Evolutionary conservation across 2,329 filamentous ascomycete genomes (phyloP), one percentile per base, ranked within the genome.

Genomic region (Teratosphaeria viscida): DNA sequence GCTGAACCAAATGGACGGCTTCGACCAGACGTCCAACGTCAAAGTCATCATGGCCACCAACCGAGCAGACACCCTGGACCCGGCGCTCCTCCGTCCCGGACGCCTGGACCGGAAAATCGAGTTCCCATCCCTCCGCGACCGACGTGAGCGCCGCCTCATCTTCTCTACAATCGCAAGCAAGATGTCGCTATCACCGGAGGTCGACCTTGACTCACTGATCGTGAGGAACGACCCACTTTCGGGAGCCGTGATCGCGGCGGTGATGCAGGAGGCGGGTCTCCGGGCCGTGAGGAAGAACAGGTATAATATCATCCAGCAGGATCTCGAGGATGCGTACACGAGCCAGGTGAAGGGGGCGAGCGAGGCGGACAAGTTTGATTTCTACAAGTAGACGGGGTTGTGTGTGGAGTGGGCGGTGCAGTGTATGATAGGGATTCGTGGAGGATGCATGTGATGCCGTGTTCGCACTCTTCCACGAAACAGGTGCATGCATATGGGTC

Each of bases 31-130:
- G 0, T 89, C 90, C 74, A 99, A 99, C 76, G 94, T 99, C 77
- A 99, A 99, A 81, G 94, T 99, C 74, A 99, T 99, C 79, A 99
- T 99, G 94, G 94, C 94, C 66, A 99, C 94, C 67, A 99, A 99
- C 81, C 88, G 94, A 74, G 92, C 94, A 66, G 94, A 97, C 75
- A 99, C 94, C 6, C 83, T 99, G 65, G 94, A 99, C 73, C 94
- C 94, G 16, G 94, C 94, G 52, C 82, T 99, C 63, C 84, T 99
- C 62, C 90, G 94, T 69, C 94, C 94, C 35, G 94, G 94, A 66
- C 91, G 94, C 79, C 82, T 99, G 61, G 94, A 99, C 77, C 84
- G 94, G 72, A 99, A 99, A 82, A 99, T 99, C 66, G 94, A 99
- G 76, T 99, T 99, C 76, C 94, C 94, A n/a, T 91, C 85, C 62